Evolutionary conservation across 345 rosid species (phyloP), one percentile per base, ranked within the genome.

Genomic region (Eucalyptus globulus): DNA sequence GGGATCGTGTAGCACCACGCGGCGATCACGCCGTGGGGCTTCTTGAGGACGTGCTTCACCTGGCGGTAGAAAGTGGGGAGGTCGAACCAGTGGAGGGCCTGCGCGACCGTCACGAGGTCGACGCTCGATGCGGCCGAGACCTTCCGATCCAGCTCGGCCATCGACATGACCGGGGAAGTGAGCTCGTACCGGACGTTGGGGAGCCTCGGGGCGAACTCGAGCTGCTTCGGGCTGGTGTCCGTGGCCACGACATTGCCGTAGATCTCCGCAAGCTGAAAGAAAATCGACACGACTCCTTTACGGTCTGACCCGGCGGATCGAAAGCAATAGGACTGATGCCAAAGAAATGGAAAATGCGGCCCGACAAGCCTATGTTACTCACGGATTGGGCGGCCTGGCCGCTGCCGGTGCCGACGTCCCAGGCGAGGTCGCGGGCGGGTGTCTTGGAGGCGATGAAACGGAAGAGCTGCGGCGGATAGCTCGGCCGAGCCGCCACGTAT

Each of bases 331-430:
- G 19, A 72, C 9, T 0, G 37, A 40, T 31, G 44, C 43, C 53
- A 5, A 37, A 34, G 69, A 26, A 21, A 44, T 4, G 51, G 81
- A 11, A 72, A 34, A 9, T 34, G 44, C 81, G 80, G 31, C 2
- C 1, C 14, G 81, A 34, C 21, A 10, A 17, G 26, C 26, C 81
- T 17, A 72, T 34, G 81, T 9, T 54, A 16, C 92, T 91, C 88
- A 97, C 99, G 44, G 97, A 92, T 88, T 27, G 90, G 87, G 97
- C 95, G 16, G 99, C 99, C 54, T 97, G 99, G 86, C 99, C 99
- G 47, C 93, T 96, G 24, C 99, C 99, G 13, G 99, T 90, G 91
- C 99, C 99, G 9, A 91, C 98, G 88, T 97, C 99, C 99, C 99
- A 97, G 9, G 89, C 99, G 65, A 96, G 97, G 91, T 94, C 94